A percentile compares a stretch with the other conserved stretches of the same genome.
Conservation (phyloP, 148 eudicot genomes). For the Chenopodium formosanum region DNA sequence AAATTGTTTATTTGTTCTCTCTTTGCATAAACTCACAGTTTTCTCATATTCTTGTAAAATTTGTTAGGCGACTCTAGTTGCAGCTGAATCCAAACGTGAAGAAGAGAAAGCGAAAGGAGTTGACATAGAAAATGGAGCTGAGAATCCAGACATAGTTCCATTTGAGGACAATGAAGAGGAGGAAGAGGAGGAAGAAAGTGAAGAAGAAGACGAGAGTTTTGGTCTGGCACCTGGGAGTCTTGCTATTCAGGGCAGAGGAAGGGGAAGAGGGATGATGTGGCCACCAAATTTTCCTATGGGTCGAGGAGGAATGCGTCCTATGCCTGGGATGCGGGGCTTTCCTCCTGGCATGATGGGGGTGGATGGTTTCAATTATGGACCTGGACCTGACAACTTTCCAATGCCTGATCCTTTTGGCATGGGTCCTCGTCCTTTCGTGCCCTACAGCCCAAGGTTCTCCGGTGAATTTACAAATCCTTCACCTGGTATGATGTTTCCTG, state of each 20-base stretch:
- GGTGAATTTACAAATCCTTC: constrained; percentile 62
- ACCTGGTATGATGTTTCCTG: constrained; percentile 78
- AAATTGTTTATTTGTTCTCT: no score
- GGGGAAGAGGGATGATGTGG: constrained; percentile 95
- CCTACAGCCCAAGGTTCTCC: constrained; percentile 73
- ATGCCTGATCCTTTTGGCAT: constrained; percentile 72
- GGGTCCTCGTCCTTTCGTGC: constrained; percentile 84
- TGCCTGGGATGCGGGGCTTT: constrained; percentile 75
- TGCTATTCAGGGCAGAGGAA: constrained; percentile 68
- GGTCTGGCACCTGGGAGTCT: constrained; percentile 41
- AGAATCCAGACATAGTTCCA: constrained; percentile 86
- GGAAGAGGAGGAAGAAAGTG: constrained; percentile 93
- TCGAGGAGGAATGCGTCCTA: constrained; percentile 67
- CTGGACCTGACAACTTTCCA: constrained; percentile 55
- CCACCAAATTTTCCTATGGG: constrained; percentile 74
- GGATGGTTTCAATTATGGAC: constrained; percentile 77
- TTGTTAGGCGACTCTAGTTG: constrained; percentile 63
- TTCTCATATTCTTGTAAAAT: neutral
- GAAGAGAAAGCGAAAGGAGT: constrained; percentile 94
- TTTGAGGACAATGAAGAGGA: constrained; percentile 98
- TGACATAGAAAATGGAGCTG: constrained; percentile 59
- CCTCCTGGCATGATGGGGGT: constrained; percentile 76
- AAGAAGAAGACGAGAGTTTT: constrained; percentile 76
- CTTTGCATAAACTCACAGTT: neutral
- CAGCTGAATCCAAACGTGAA: constrained; percentile 87